Percentiles rank a stretch among this genome's conserved stretches.
Conservation (phyloP, 225 moss, liverwort and hornwort genomes). For the Polytrichum formosum region DNA sequence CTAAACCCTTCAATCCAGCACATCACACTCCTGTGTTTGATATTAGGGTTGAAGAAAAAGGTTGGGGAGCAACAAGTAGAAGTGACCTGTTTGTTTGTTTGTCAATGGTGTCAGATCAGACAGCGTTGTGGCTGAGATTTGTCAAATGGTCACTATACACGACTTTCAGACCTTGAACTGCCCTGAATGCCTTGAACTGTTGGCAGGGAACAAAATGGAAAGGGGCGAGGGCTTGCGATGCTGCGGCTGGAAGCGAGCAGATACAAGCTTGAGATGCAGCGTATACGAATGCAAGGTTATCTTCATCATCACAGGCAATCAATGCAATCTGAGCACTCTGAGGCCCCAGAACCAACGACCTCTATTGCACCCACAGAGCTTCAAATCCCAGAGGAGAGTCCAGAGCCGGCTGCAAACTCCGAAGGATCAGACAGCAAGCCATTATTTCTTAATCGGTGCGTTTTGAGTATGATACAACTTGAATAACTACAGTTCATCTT, state of each 20-base stretch:
- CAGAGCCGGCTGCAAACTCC: constrained; percentile 22
- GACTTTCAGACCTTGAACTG: background rate
- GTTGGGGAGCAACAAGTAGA: background rate
- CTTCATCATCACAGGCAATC: constrained; percentile 20
- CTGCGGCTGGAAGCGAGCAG: constrained; percentile 58
- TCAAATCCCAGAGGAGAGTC: constrained; percentile 13
- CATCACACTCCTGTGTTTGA: background rate
- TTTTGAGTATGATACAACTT: too few species aligned
- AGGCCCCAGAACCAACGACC: background rate
- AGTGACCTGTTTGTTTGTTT: background rate
- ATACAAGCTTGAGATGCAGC: constrained; percentile 50
- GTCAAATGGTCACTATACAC: background rate
- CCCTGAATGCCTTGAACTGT: constrained; percentile 3
- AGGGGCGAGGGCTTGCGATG: constrained; percentile 51
- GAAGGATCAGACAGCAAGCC: constrained; percentile 31
- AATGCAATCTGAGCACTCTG: constrained; percentile 16
- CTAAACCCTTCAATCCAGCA: background rate
- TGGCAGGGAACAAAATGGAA: constrained; percentile 40
- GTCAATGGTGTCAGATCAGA: constrained; percentile 7
- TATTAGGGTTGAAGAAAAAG: background rate
- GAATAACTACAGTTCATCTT: too few species aligned
- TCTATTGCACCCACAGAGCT: constrained; percentile 4
- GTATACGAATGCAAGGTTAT: constrained; percentile 35
- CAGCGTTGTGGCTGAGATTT: background rate
- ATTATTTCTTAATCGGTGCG: constrained; percentile 31